phyloP scores from a whole-genome alignment of 768 basidiomycete species.

The Phaeotremella skinneri region DNA sequence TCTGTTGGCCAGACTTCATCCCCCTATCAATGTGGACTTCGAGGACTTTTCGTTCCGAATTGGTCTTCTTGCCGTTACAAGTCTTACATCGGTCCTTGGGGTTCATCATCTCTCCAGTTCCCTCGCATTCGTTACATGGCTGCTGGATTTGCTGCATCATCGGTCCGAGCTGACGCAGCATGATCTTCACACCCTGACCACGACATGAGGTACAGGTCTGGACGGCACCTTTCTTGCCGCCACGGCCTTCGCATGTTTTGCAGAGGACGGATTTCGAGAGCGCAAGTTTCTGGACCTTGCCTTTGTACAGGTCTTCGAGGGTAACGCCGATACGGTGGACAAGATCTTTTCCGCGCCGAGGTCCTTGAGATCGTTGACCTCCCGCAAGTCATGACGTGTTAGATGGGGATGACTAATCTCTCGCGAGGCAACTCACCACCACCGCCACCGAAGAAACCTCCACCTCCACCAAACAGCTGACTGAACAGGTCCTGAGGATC shows the following conservation, averaged over 20 bases:
- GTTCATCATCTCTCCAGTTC: slow-evolving; percentile 93
- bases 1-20: slow-evolving; percentile 95
- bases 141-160: slow-evolving; percentile 99
- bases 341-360: slow-evolving; percentile 95
- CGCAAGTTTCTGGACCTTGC: slow-evolving; percentile 96
- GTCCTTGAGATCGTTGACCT: slow-evolving; percentile 42
- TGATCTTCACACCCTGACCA: slow-evolving; percentile 87
- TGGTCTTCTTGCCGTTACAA: slow-evolving; percentile 90
- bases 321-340: slow-evolving; percentile 93
- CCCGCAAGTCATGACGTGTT: slow-evolving; percentile 6
- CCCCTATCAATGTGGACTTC: slow-evolving; percentile 78
- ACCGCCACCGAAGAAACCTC: slow-evolving; percentile 57
- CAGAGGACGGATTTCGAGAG: slow-evolving; percentile 94
- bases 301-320: slow-evolving; percentile 98
- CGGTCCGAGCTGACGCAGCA: slow-evolving; percentile 94
- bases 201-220: slow-evolving; percentile 70
- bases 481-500: slow-evolving; percentile 98
- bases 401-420: background rate
- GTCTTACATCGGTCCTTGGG: slow-evolving; percentile 82
- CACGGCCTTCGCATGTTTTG: slow-evolving; percentile 88
- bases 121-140: slow-evolving; percentile 86
- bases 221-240: slow-evolving; percentile 96
- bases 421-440: slow-evolving; percentile 54
- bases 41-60: slow-evolving; percentile 91
- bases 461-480: slow-evolving; percentile 71